Conservation (phyloP, 148 eudicot species). For the Chenopodium suecicum region DNA sequence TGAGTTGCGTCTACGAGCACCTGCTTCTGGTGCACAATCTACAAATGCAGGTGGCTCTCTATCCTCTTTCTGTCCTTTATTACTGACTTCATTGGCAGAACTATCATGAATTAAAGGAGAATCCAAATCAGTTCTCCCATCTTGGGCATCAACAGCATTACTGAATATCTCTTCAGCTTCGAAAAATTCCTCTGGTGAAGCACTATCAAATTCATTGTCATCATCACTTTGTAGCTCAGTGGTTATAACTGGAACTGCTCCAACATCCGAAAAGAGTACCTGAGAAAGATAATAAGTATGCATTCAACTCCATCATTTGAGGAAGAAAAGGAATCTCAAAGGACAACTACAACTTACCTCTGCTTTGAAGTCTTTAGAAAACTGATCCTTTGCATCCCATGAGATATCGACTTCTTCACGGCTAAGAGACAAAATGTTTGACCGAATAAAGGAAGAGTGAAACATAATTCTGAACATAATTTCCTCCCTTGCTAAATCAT, state of each 20-base stretch:
- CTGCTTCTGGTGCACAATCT: constrained; percentile 54
- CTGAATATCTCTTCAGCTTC: constrained; percentile 94
- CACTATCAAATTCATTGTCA: constrained; percentile 51
- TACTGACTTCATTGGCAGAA: constrained; percentile 34
- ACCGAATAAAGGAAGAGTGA: constrained; percentile 70
- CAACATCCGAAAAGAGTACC: constrained; percentile 82
- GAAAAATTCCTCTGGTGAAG: constrained; percentile 79
- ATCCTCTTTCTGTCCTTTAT: constrained; percentile 46
- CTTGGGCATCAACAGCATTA: constrained; percentile 57
- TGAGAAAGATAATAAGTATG: constrained; percentile 48
- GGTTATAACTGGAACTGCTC: constrained; percentile 49
- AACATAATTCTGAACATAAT: constrained; percentile 80
- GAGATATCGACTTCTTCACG: constrained; percentile 71
- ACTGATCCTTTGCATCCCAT: constrained; percentile 74
- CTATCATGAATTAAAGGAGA: constrained; percentile 33
- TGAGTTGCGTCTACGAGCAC: constrained; percentile 33
- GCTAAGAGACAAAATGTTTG: constrained; percentile 53
- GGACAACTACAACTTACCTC: constrained; percentile 51
- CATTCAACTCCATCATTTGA: constrained; percentile 43
- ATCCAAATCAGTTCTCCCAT: constrained; percentile 45
- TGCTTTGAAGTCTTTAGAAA: constrained; percentile 62
- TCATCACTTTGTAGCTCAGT: constrained; percentile 48
- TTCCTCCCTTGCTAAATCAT: constrained; percentile 56
- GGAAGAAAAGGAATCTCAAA: constrained; percentile 18
- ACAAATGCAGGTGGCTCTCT: constrained; percentile 48